Conservation (phyloP, 495 filamentous ascomycete genomes). For the Trichoderma orchidacearum region DNA sequence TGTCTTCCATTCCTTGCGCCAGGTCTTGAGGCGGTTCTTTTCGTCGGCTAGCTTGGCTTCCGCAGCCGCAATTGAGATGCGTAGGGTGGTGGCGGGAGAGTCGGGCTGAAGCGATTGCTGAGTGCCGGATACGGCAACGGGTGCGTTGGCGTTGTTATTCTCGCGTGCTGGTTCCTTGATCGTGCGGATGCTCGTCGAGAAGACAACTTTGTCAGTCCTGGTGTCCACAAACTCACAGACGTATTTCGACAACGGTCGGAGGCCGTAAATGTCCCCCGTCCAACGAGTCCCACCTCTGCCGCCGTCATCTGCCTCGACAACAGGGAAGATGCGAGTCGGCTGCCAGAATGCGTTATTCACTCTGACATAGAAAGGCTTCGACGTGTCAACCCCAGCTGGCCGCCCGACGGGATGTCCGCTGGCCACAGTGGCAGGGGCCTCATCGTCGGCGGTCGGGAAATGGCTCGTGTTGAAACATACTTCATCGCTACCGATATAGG, state of each 20-base stretch:
- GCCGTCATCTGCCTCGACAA: conserved; percentile 30
- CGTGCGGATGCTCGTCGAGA: conserved; percentile 68
- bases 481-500: conserved; percentile 65
- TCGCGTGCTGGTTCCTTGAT: conserved; percentile 40
- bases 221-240: conserved; percentile 71
- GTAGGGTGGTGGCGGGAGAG: conserved; percentile 80
- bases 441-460: conserved; percentile 26
- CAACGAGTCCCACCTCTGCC: conserved; percentile 41
- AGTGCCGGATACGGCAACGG: conserved; percentile 34
- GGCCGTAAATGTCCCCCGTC: conserved; percentile 77
- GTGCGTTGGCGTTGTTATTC: neutral
- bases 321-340: conserved; percentile 54
- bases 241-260: conserved; percentile 76
- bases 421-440: neutral
- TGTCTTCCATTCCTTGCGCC: conserved; percentile 67
- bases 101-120: conserved; percentile 47
- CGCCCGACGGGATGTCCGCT: conserved; percentile 1
- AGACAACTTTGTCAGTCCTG: conserved; percentile 58
- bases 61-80: conserved; percentile 70
- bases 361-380: conserved; percentile 73
- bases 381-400: conserved; percentile 38
- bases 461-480: conserved; percentile 71
- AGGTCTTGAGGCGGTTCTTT: conserved; percentile 57
- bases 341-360: conserved; percentile 86
- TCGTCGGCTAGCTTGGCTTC: conserved; percentile 68